Conservation (phyloP, 2,329 filamentous ascomycete genomes). For the Paraphoma sp. region DNA sequence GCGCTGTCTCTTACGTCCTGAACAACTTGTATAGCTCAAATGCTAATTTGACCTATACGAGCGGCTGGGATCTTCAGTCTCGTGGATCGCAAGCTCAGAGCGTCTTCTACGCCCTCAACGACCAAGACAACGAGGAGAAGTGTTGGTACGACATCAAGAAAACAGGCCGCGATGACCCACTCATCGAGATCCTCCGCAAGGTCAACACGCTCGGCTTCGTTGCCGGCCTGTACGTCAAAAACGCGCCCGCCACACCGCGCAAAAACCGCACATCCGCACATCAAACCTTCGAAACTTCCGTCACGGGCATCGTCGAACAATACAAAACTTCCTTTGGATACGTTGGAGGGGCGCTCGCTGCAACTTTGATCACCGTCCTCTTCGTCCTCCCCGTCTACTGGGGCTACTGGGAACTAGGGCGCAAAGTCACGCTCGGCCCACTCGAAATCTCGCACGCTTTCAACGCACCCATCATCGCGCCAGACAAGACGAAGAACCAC, state of each 20-base stretch:
- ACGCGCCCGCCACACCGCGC: slow-evolving; percentile 11
- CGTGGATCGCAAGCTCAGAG: slow-evolving; percentile 22
- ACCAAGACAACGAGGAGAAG: slow-evolving; percentile 7
- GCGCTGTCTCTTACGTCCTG: slow-evolving; percentile 25
- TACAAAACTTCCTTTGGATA: slow-evolving; percentile 36
- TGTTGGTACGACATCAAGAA: slow-evolving; percentile 27
- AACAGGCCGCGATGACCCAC: slow-evolving; percentile 22
- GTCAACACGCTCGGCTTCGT: slow-evolving; percentile 30
- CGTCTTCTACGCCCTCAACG: slow-evolving; percentile 22
- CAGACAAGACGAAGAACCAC: slow-evolving; percentile 17
- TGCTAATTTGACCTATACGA: slow-evolving; percentile 17
- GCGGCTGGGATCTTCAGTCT: slow-evolving; percentile 22
- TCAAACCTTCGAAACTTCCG: slow-evolving; percentile 13
- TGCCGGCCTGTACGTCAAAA: slow-evolving; percentile 20
- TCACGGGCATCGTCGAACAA: slow-evolving; percentile 32
- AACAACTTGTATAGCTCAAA: slow-evolving; percentile 28
- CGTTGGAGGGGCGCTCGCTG: slow-evolving; percentile 39
- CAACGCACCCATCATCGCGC: slow-evolving; percentile 31
- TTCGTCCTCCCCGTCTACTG: slow-evolving; percentile 43
- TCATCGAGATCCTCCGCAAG: slow-evolving; percentile 29
- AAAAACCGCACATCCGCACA: slow-evolving; percentile 9
- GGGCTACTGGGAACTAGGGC: slow-evolving; percentile 46
- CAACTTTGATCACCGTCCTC: slow-evolving; percentile 38
- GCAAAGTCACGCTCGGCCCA: slow-evolving; percentile 43
- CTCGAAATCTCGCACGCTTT: slow-evolving; percentile 47